Evolutionary conservation across 306 rosid species (phyloP).

Genomic region (Dalbergia oliveri): DNA sequence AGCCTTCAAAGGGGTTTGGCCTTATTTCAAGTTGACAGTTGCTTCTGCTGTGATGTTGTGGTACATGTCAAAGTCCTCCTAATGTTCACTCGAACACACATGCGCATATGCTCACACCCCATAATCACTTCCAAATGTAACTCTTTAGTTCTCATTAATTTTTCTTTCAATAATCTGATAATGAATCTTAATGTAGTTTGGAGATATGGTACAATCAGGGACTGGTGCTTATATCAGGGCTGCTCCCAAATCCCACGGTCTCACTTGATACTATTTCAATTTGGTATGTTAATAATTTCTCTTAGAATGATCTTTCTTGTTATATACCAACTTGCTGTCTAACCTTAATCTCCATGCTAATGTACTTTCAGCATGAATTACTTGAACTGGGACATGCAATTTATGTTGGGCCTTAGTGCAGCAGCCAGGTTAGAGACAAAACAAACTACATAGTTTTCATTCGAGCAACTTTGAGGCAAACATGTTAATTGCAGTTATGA

Average conservation of each 20-base stretch:
- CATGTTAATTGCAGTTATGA: neutral
- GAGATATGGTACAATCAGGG: conserved; percentile 90
- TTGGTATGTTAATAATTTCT: conserved; percentile 47
- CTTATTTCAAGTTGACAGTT: conserved; percentile 73
- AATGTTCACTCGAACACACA: neutral
- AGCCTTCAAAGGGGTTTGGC: conserved; percentile 78
- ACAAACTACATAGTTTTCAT: neutral
- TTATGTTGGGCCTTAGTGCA: conserved; percentile 75
- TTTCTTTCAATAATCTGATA: conserved; percentile 10
- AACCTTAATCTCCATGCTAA: conserved; percentile 6
- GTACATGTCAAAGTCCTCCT: conserved; percentile 39
- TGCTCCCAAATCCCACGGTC: conserved; percentile 73
- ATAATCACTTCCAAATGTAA: neutral
- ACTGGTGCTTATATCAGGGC: conserved; percentile 81
- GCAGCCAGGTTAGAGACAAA: conserved; percentile 69
- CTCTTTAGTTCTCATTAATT: neutral
- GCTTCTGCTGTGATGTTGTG: conserved; percentile 78
- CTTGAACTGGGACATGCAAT: conserved; percentile 70
- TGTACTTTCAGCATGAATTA: conserved; percentile 70
- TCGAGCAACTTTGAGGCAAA: neutral
- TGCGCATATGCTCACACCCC: neutral
- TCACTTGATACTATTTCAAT: conserved; percentile 68
- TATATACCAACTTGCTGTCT: neutral
- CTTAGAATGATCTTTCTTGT: conserved; percentile 16
- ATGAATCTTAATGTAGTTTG: conserved; percentile 57